Percentiles rank a stretch among this genome's conserved stretches.
phyloP scores from a whole-genome alignment of 23 red algal genomes.

The Porphyridium purpureum region DNA sequence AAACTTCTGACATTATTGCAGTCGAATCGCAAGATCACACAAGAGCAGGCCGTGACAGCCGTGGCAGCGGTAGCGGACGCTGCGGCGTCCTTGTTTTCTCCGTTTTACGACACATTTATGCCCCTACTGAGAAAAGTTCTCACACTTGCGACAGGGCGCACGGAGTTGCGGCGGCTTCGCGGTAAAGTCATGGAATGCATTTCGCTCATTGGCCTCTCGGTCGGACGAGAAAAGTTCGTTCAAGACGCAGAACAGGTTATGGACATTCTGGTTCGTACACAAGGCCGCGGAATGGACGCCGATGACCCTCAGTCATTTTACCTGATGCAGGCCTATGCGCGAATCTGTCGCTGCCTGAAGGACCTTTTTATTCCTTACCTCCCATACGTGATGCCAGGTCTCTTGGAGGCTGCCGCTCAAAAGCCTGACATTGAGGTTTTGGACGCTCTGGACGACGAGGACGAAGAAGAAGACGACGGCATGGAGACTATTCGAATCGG shows the following conservation, averaged over 20 bases:
- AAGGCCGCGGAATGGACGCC: conserved; percentile 22
- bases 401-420: conserved; percentile 45
- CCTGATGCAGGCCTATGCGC: conserved; percentile 97
- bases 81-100: conserved; percentile 50
- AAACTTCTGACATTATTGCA: conserved; percentile 66
- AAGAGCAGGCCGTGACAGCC: conserved; percentile 93
- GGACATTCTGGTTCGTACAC: conserved; percentile 70
- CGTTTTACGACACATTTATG: conserved; percentile 95
- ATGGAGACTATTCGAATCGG: conserved; percentile 66
- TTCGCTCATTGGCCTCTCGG: conserved; percentile 80
- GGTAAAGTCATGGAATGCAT: conserved; percentile 98
- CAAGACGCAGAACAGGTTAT: conserved; percentile 80
- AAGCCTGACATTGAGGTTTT: conserved; percentile 89
- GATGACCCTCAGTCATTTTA: conserved; percentile 91
- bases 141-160: conserved; percentile 32
- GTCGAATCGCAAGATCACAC: conserved; percentile 43
- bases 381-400: conserved; percentile 80
- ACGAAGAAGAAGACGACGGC: conserved; percentile 52
- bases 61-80: conserved; percentile 92
- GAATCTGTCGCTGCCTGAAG: conserved; percentile 80
- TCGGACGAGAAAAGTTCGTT: conserved; percentile 66
- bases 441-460: conserved; percentile 14
- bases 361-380: conserved; percentile 80
- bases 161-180: conserved; percentile 46
- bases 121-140: conserved; percentile 77